Percentiles rank a stretch among this genome's conserved stretches.
Evolutionary conservation across 2,329 filamentous ascomycete species (phyloP).

Genomic region (Penicillium sp.): DNA sequence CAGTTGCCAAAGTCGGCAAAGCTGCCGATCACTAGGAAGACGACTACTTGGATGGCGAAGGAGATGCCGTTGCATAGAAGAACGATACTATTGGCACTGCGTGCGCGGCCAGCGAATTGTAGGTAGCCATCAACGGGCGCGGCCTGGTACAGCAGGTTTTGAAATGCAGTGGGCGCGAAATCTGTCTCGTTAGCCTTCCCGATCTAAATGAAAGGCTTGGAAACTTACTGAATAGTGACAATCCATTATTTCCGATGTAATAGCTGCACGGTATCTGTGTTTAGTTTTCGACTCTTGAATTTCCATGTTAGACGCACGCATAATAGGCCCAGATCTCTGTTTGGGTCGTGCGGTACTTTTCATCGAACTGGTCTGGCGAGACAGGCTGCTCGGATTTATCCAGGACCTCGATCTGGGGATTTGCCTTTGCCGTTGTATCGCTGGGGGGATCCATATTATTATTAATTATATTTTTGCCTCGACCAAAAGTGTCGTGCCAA

Average conservation of each 20-base stretch:
- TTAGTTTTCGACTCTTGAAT: conserved; percentile 13
- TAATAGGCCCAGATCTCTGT: conserved; percentile 58
- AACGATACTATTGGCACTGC: conserved; percentile 63
- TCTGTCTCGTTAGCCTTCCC: conserved; percentile 28
- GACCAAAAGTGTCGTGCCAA: not conserved
- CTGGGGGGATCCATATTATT: conserved; percentile 17
- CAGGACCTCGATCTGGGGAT: conserved; percentile 3
- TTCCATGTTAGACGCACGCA: conserved; percentile 32
- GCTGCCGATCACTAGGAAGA: conserved; percentile 46
- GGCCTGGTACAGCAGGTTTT: conserved; percentile 60
- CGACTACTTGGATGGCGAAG: conserved; percentile 61
- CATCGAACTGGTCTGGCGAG: conserved; percentile 54
- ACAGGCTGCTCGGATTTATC: conserved; percentile 37
- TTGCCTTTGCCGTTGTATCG: conserved; percentile 10
- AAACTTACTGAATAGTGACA: conserved; percentile 53
- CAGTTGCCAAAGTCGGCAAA: conserved; percentile 62
- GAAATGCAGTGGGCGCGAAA: conserved; percentile 61
- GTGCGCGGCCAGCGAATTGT: conserved; percentile 52
- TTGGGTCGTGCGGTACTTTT: conserved; percentile 49
- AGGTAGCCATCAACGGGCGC: conserved; percentile 53
- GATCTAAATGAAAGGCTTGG: not conserved
- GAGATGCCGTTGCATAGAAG: conserved; percentile 63
- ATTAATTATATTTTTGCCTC: not conserved
- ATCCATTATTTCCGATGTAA: conserved; percentile 64
- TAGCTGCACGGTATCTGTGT: conserved; percentile 42